Conservation (phyloP, 2,329 filamentous ascomycete genomes). For the Dryadomyces quercivorus region DNA sequence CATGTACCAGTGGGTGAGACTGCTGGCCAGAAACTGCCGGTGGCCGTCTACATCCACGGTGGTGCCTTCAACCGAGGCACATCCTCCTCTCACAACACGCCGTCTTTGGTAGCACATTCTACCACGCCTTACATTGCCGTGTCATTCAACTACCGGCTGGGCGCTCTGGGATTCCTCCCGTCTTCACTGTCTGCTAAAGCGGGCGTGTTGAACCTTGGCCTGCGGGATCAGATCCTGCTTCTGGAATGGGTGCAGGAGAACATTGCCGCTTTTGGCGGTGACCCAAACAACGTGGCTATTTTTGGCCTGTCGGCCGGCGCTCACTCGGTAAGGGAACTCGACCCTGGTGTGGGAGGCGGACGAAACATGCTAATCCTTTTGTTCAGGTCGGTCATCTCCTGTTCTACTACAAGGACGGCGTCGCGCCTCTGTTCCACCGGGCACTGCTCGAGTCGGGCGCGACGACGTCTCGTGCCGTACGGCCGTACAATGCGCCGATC, state of each 20-base stretch:
- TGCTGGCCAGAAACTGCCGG: conserved; percentile 22
- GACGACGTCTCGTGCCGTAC: conserved; percentile 26
- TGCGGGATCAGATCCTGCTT: conserved; percentile 37
- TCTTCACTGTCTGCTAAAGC: conserved; percentile 25
- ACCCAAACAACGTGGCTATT: conserved; percentile 34
- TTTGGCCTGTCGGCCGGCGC: conserved; percentile 37
- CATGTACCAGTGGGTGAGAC: conserved; percentile 21
- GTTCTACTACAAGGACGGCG: conserved; percentile 26
- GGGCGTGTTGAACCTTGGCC: conserved; percentile 32
- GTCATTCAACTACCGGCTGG: conserved; percentile 31
- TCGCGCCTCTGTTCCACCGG: conserved; percentile 21
- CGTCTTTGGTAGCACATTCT: neutral
- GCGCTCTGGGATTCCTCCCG: conserved; percentile 49
- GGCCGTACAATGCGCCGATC: conserved; percentile 27
- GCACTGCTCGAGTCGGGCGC: conserved; percentile 28
- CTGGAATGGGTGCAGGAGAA: conserved; percentile 45
- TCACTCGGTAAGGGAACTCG: conserved; percentile 27
- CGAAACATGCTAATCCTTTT: neutral
- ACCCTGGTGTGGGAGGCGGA: neutral
- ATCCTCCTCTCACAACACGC: neutral
- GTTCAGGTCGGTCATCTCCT: conserved; percentile 43
- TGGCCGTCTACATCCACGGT: conserved; percentile 46
- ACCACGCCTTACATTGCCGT: conserved; percentile 2
- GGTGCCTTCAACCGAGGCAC: conserved; percentile 14
- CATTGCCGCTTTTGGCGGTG: conserved; percentile 38